Evolutionary conservation across 495 filamentous ascomycete species (phyloP).

Genomic region (Penicillium alfredii): DNA sequence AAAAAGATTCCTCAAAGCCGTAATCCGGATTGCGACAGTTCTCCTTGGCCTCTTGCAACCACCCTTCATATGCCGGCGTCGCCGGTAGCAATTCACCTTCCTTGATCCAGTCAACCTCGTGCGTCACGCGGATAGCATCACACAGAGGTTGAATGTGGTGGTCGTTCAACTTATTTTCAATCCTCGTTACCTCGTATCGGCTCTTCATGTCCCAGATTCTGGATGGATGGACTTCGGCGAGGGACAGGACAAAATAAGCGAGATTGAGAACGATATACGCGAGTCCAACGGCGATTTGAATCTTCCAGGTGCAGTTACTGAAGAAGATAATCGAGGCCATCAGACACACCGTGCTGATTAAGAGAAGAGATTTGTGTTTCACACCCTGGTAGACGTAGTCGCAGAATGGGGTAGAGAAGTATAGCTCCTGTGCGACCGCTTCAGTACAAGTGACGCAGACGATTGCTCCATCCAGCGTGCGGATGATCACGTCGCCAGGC

Average conservation of each 20-base stretch:
- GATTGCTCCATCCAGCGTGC: conserved; percentile 56
- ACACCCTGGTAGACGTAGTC: conserved; percentile 38
- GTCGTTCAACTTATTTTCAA: conserved; percentile 9
- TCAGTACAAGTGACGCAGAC: conserved; percentile 56
- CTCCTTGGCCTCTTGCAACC: conserved; percentile 46
- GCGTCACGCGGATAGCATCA: conserved; percentile 50
- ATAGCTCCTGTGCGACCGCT: conserved; percentile 59
- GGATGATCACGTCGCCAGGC: conserved; percentile 55
- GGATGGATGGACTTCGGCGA: conserved; percentile 5
- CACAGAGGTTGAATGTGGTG: conserved; percentile 51
- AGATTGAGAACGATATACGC: conserved; percentile 56
- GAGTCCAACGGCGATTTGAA: conserved; percentile 52
- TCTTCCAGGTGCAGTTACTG: conserved; percentile 54
- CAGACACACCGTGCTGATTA: conserved; percentile 51
- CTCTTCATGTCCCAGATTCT: conserved; percentile 16
- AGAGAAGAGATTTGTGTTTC: conserved; percentile 48
- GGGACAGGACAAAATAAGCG: conserved; percentile 46
- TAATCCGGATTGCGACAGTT: conserved; percentile 27
- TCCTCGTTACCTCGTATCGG: conserved; percentile 17
- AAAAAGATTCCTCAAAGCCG: conserved; percentile 44
- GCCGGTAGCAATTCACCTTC: conserved; percentile 42
- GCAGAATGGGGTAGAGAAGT: conserved; percentile 54
- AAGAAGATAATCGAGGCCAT: conserved; percentile 57
- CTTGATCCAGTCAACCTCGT: conserved; percentile 43
- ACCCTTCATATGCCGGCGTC: conserved; percentile 46